Evolutionary conservation across 306 rosid genomes (phyloP).

Genomic region (Vigna trinervia): DNA sequence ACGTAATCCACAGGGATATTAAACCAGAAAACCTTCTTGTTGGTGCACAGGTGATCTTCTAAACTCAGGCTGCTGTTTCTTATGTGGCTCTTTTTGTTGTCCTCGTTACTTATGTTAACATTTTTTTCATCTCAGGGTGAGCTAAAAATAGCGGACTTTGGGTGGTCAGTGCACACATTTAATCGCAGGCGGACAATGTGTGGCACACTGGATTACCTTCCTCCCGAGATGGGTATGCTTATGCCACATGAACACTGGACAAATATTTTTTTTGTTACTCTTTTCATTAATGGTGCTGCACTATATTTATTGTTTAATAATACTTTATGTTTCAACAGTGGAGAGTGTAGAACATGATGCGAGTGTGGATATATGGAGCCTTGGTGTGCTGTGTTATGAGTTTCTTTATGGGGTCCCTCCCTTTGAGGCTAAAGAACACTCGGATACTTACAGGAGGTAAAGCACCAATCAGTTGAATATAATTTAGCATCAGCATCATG

Average conservation of each 20-base stretch:
- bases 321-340: constrained; percentile 63
- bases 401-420: constrained; percentile 98
- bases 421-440: constrained; percentile 97
- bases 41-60: constrained; percentile 80
- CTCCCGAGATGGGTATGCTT: constrained; percentile 98
- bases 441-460: constrained; percentile 97
- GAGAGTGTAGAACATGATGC: constrained; percentile 99
- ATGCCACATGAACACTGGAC: not conserved
- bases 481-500: constrained; percentile 3
- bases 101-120: constrained; percentile 15
- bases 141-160: constrained; percentile 96
- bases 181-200: constrained; percentile 99
- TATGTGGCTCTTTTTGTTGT: constrained; percentile 1
- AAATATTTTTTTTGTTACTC: constrained; percentile 8
- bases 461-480: constrained; percentile 5
- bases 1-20: constrained; percentile 95
- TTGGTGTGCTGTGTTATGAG: constrained; percentile 95
- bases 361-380: constrained; percentile 98
- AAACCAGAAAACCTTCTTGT: constrained; percentile 97
- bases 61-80: constrained; percentile 36
- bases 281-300: constrained; percentile 2
- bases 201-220: constrained; percentile 97
- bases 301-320: constrained; percentile 23
- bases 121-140: constrained; percentile 71
- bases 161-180: constrained; percentile 99